These are phyloP conservation scores for Carex scoparia DNA, from an alignment of 176 grass and related monocot species.

Conservation along the genomic window DNA sequence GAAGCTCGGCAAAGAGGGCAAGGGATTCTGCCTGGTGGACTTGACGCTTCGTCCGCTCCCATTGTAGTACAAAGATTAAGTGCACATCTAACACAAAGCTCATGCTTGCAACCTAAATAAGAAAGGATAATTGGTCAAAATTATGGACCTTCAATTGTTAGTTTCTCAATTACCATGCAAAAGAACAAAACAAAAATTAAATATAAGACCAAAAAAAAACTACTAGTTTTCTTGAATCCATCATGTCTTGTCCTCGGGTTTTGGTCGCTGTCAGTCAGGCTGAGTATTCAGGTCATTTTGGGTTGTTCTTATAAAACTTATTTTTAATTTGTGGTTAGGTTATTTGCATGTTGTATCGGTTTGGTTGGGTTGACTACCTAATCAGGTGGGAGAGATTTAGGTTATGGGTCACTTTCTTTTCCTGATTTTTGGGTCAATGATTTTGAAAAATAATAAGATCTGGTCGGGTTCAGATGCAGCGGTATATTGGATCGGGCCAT, in stretches of 20 bases:
- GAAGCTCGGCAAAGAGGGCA: constrained; percentile 83
- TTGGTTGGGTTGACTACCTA: neutral
- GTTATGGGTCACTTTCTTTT: neutral
- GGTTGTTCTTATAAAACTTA: too few species aligned
- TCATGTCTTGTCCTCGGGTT: neutral
- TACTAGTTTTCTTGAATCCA: neutral
- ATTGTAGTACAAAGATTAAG: constrained; percentile 73
- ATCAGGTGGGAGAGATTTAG: neutral
- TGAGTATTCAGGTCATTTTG: neutral
- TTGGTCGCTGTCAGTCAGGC: neutral
- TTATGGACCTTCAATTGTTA: neutral
- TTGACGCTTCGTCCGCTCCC: constrained; percentile 41
- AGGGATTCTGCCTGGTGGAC: constrained; percentile 55
- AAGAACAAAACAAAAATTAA: neutral
- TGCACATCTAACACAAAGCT: constrained; percentile 76
- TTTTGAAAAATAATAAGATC: neutral
- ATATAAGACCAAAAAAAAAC: neutral
- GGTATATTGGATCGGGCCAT: neutral
- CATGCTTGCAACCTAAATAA: constrained; percentile 66
- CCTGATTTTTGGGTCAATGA: neutral
- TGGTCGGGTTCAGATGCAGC: neutral
- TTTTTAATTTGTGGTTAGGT: neutral
- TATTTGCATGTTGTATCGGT: neutral
- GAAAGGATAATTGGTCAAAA: neutral
- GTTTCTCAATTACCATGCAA: neutral